Base-by-base conservation (phyloP, 306 rosid genomes). In the Sphenostylis stenocarpa region DNA sequence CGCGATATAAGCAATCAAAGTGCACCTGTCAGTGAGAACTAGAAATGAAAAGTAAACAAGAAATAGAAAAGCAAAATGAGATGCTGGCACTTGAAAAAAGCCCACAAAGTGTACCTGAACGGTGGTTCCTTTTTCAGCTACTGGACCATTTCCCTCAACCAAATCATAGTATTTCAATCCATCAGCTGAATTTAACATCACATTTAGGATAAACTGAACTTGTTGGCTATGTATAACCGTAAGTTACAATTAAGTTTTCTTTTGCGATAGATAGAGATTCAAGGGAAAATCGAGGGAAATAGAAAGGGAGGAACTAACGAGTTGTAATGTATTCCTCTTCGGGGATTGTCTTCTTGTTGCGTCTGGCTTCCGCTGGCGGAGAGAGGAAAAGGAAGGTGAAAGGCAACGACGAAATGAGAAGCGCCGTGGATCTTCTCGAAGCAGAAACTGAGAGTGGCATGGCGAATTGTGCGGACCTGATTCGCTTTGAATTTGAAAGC, bases 141-240 rank as follows among this genome's bases (percentile, higher is more conserved):
- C 24, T 12, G 86, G 87, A 70, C 98, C 98, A 70, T 79, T 92
- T 23, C 98, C 98, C 84, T 85, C 97, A 48, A 86, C 87, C 62
- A 92, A 53, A 87, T 95, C 99, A 74, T 89, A 95, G 84, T 89
- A 95, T 73, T 90, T 90, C 72, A 95, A 73, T 75, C 97, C 99
- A 77, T 85, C 92, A 34, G 86, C 98, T 90, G 90, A 15, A 85
- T 76, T 60, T 70, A 72, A 77, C 36, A 73, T 43, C 39, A 72
- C 67, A 77, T 8, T 48, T 41, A 41, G 47, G 47, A 41, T 41
- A 41, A 12, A 41, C 3, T 41, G 47, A 41, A 41, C 3, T 41
- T 11, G 15, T 41, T 41, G 47, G 4, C 1, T 41, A 12, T 2
- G 14, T 39, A 11, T 36, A 1, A 3, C 2, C 3, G 29, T 26